A percentile compares a stretch with the other conserved stretches of the same genome.
These are phyloP conservation scores for Panaeolus papilionaceus DNA, from an alignment of 768 basidiomycete species.

Conservation along the genomic window DNA sequence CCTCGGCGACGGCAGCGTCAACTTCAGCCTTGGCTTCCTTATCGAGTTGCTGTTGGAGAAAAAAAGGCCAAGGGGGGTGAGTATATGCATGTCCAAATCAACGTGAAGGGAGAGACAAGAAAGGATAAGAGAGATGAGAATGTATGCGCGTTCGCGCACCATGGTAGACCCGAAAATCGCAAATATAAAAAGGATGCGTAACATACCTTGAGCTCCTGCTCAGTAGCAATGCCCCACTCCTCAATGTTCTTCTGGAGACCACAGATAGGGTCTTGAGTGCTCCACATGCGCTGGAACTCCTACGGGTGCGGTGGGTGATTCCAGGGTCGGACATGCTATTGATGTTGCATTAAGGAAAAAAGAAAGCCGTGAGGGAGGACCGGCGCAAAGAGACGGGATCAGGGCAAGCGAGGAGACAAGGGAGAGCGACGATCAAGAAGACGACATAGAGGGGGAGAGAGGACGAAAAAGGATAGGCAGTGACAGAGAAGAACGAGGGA, in stretches of 20 bases:
- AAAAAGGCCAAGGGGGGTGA: neutral
- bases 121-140: neutral
- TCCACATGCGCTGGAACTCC: constrained; percentile 96
- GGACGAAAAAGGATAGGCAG: no score
- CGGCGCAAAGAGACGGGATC: no score
- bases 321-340: constrained; percentile 96
- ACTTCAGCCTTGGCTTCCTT: constrained; percentile 90
- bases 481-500: no score
- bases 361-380: neutral
- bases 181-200: no score
- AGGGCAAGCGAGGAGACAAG: no score
- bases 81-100: neutral
- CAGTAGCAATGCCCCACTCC: constrained; percentile 58
- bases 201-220: constrained; percentile 85
- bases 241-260: constrained; percentile 44
- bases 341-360: neutral
- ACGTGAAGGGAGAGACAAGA: neutral
- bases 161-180: no score
- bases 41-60: constrained; percentile 56
- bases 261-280: constrained; percentile 93
- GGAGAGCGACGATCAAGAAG: no score
- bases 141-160: neutral
- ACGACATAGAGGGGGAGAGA: no score
- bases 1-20: constrained; percentile 90
- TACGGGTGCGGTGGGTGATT: constrained; percentile 97